Conservation (phyloP, 768 basidiomycete species). For the Tylopilus sp. region DNA sequence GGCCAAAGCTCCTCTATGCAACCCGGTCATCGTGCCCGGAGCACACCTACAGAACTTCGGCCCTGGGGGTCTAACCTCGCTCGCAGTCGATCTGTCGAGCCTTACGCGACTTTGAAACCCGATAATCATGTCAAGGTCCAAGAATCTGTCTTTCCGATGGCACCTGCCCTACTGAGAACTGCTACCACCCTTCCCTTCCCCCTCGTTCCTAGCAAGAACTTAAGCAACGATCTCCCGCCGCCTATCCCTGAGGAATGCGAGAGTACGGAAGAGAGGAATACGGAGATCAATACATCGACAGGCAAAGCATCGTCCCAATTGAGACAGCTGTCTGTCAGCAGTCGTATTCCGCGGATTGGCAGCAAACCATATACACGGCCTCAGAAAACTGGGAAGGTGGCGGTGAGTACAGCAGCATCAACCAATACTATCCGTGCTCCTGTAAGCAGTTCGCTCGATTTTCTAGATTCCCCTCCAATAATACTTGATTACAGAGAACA, state of each 20-base stretch:
- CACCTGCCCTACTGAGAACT: conserved; percentile 5
- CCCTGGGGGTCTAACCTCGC: conserved; percentile 8
- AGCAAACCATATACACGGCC: conserved; percentile 56
- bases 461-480: background rate
- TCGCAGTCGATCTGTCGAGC: conserved; percentile 33
- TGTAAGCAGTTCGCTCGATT: conserved; percentile 15
- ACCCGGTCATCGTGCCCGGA: conserved; percentile 26
- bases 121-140: conserved; percentile 12
- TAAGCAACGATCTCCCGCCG: conserved; percentile 16
- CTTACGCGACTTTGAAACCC: conserved; percentile 9
- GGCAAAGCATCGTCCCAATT: conserved; percentile 38
- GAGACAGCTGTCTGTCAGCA: conserved; percentile 44
- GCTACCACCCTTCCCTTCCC: conserved; percentile 27
- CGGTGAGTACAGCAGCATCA: conserved; percentile 7
- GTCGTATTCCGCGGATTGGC: conserved; percentile 60
- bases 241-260: conserved; percentile 35
- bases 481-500: conserved; percentile 5
- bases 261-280: background rate
- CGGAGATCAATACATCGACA: conserved; percentile 12
- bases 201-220: conserved; percentile 22
- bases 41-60: conserved; percentile 35
- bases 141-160: conserved; percentile 21
- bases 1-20: conserved; percentile 14
- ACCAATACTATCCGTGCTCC: conserved; percentile 1
- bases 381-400: conserved; percentile 6